Evolutionary conservation across 768 basidiomycete species (phyloP).

Genomic region (Leccinum barrowsii): DNA sequence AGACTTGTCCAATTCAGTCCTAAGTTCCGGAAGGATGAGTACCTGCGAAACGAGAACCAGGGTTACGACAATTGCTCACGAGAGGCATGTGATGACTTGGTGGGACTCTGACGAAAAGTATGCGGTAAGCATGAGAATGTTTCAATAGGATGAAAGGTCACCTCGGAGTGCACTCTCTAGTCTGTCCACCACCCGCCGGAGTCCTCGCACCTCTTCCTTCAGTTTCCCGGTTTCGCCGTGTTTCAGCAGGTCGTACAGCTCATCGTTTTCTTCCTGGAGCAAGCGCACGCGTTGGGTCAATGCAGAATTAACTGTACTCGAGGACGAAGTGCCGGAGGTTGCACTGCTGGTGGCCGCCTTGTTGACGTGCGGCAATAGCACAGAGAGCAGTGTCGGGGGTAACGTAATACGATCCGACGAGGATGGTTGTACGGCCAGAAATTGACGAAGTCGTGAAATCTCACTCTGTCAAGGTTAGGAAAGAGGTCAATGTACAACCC

Average conservation of each 20-base stretch:
- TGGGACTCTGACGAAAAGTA: conserved; percentile 63
- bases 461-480: conserved; percentile 54
- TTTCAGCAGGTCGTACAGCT: conserved; percentile 73
- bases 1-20: conserved; percentile 74
- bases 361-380: conserved; percentile 66
- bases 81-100: conserved; percentile 61
- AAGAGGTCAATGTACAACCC: conserved; percentile 18
- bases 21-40: conserved; percentile 30
- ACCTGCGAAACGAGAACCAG: conserved; percentile 5
- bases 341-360: conserved; percentile 32
- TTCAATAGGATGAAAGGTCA: conserved; percentile 29
- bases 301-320: conserved; percentile 65
- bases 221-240: conserved; percentile 73
- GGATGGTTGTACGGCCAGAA: conserved; percentile 58
- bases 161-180: conserved; percentile 77
- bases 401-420: conserved; percentile 63
- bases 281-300: conserved; percentile 69
- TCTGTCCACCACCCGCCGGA: conserved; percentile 63
- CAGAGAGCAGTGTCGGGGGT: conserved; percentile 65
- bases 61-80: conserved; percentile 47
- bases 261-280: conserved; percentile 86
- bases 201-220: conserved; percentile 74
- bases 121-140: conserved; percentile 6
- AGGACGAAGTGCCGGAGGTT: conserved; percentile 32
- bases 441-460: conserved; percentile 62